Evolutionary conservation across 2,329 filamentous ascomycete species (phyloP), one percentile per base, ranked within the genome.

Genomic region (Acrodontium crateriforme): DNA sequence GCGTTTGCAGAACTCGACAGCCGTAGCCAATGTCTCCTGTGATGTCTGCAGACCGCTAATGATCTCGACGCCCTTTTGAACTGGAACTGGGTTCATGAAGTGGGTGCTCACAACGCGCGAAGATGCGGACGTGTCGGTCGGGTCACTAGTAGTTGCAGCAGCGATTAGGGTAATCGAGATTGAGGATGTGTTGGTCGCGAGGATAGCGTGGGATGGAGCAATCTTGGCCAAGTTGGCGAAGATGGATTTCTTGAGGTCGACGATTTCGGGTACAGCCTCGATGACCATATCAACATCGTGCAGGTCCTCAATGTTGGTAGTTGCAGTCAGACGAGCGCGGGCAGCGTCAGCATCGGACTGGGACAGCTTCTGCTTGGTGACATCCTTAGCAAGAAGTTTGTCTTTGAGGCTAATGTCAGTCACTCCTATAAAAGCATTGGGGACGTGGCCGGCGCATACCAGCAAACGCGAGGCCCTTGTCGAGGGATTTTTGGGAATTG

Each of bases 41-140:
- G 81, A 89, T 2, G 89, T 98, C 56, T 98, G 89, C 16, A 98
- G 65, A 16, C 84, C 89, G 28, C 80, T 77, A 53, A 98, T 95
- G 47, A 98, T 94, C 60, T 98, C 89, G 4, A 98, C 89, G 28
- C 89, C 89, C 58, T 93, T 93, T 53, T 95, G 89, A 17, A 98
- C 62, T 2, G 89, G 89, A 0, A 98, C 89, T 0, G 89, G 89
- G 64, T 98, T 98, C 89, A 98, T 98, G 59, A 98, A 98, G 57
- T 98, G 89, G 10, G 89, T 95, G 28, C 82, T 83, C 30, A 98
- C 74, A 7, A 98, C 89, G 25, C 89, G 78, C 5, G 83, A 87
- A 23, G 82, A 78, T 21, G 76, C 79, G 23, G 75, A 77, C 14
- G 81, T 74, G 47, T 93, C 80, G 11, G 63, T 87, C 1, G 83